phyloP scores from a whole-genome alignment of 768 basidiomycete species.

The Xerocomellus amylosporus region DNA sequence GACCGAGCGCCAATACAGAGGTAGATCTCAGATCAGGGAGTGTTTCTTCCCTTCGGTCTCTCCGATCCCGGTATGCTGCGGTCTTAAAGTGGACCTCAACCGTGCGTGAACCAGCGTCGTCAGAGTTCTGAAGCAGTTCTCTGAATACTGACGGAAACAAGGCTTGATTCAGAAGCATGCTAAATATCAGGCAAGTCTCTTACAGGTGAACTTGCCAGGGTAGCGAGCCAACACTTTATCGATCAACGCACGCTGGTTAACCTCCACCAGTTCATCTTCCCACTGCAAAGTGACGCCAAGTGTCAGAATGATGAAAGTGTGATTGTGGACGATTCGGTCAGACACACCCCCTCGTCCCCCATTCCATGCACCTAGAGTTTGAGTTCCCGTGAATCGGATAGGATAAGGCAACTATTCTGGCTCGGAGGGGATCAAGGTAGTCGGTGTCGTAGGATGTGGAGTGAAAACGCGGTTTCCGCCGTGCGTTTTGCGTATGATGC shows the following conservation, averaged over 20 bases:
- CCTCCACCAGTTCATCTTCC: slow-evolving; percentile 57
- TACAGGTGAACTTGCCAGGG: slow-evolving; percentile 84
- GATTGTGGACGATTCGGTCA: too few species aligned
- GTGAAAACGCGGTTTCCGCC: too few species aligned
- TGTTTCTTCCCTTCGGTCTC: not conserved
- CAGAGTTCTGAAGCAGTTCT: slow-evolving; percentile 92
- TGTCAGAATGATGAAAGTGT: too few species aligned
- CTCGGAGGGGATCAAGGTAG: too few species aligned
- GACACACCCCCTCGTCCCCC: too few species aligned
- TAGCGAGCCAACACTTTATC: slow-evolving; percentile 97
- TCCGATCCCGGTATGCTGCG: slow-evolving; percentile 34
- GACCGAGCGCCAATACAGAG: slow-evolving; percentile 14
- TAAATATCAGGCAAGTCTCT: not conserved
- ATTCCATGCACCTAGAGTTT: too few species aligned
- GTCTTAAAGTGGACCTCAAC: slow-evolving; percentile 83
- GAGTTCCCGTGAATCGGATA: too few species aligned
- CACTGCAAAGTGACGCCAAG: too few species aligned
- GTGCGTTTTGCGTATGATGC: too few species aligned
- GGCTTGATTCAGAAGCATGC: too few species aligned
- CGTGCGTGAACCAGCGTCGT: slow-evolving; percentile 73
- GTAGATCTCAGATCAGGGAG: not conserved
- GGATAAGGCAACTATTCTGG: too few species aligned
- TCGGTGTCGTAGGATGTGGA: too few species aligned
- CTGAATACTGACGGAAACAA: slow-evolving; percentile 47
- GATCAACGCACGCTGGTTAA: slow-evolving; percentile 89